Evolutionary conservation across 805 yeast species (phyloP), one percentile per base, ranked within the genome.

Genomic region (Saccharomycopsis babjevae): DNA sequence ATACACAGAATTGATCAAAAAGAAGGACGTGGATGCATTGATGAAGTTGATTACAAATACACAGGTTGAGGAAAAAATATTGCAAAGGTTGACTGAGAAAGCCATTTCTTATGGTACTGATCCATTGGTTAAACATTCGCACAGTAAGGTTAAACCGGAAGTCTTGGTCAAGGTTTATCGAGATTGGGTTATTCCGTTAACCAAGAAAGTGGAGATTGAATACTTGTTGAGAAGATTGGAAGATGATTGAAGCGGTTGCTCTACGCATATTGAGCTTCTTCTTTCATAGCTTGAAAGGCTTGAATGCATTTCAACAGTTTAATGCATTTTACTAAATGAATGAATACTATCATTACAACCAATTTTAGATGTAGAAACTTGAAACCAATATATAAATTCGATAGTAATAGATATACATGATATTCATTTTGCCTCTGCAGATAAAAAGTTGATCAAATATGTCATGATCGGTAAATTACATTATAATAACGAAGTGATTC

Each of bases 171-270:
- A 81, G 62, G 85, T 94, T 64, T 94, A 93, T 76, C 84, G 86
- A 72, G 91, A 90, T 55, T 86, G 84, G 75, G 88, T 94, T 50
- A 94, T 94, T 67, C 98, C 98, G 10, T 77, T 94, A 70, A 94
- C 99, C 7, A 94, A 93, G 73, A 87, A 88, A 72, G 98, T 94
- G 25, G 99, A 94, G 75, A 88, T 94, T 28, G 97, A 93, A 62
- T 94, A 94, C 69, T 76, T 94, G 60, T 74, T 94, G 69, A 80
- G 94, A 70, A 80, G 99, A 72, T 74, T 92, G 59, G 96, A 88
- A 66, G 87, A 83, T 63, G 80, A 78, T 39, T 39, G 15, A 15
- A 13, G 43, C 18, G 7, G 18, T 39, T 39, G 7, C 16, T 39
- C 15, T 10, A 3, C 6, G 32, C 32, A 6, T 28, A 28, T 28